Percentiles rank a stretch among this genome's conserved stretches.
phyloP scores from a whole-genome alignment of 1,284 basidiomycete species.

The Inonotus obliquus region DNA sequence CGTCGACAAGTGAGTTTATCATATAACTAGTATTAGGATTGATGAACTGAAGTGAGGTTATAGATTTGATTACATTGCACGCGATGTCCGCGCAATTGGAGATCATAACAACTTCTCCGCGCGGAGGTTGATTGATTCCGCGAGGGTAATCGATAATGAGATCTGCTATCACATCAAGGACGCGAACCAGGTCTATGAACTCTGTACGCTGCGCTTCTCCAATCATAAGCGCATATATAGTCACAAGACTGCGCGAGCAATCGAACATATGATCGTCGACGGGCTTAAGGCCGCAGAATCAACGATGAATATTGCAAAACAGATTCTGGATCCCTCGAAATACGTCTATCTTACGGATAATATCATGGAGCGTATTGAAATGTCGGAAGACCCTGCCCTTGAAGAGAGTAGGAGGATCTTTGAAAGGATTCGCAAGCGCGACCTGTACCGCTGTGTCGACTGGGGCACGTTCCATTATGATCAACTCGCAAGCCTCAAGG shows the following conservation, averaged over 20 bases:
- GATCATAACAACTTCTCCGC: constrained; percentile 54
- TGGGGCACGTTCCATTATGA: constrained; percentile 56
- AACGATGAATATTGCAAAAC: constrained; percentile 50
- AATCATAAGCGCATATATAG: constrained; percentile 74
- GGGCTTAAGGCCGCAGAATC: constrained; percentile 63
- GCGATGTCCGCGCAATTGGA: constrained; percentile 69
- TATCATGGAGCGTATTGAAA: constrained; percentile 56
- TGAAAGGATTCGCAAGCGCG: constrained; percentile 50
- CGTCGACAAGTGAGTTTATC: constrained; percentile 62
- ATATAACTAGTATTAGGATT: background rate
- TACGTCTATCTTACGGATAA: constrained; percentile 65
- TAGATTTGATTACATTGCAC: constrained; percentile 74
- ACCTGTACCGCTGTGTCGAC: constrained; percentile 68
- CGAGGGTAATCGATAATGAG: constrained; percentile 63
- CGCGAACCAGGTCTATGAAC: constrained; percentile 65
- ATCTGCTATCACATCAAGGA: constrained; percentile 81
- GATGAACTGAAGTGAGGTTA: constrained; percentile 1
- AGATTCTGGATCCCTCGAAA: constrained; percentile 51
- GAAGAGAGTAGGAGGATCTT: constrained; percentile 54
- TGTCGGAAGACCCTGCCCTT: constrained; percentile 48
- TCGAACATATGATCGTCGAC: constrained; percentile 79
- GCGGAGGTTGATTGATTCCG: constrained; percentile 61
- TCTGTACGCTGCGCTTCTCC: constrained; percentile 67
- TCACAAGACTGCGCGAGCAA: constrained; percentile 74
- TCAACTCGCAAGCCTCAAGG: constrained; percentile 33